Conservation (phyloP, 2,329 filamentous ascomycete genomes). For the Thielaviopsis populi region DNA sequence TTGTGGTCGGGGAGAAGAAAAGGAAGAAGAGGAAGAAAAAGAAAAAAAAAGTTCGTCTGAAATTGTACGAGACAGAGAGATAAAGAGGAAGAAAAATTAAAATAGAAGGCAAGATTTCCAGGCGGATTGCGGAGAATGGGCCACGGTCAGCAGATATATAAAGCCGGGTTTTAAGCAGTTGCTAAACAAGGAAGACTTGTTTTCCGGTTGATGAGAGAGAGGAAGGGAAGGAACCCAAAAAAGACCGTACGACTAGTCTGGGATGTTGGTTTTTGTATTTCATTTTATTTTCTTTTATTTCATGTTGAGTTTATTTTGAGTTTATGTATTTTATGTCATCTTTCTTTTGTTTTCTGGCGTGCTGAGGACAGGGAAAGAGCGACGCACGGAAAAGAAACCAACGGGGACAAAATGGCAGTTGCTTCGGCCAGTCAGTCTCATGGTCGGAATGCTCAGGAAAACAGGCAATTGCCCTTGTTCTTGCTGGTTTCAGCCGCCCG, state of each 20-base stretch:
- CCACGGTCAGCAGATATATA: neutral
- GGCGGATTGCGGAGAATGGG: neutral
- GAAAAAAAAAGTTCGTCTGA: slow-evolving; percentile 5
- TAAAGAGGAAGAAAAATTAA: neutral
- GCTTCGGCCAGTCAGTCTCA: neutral
- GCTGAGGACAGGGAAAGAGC: neutral
- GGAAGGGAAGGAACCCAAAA: neutral
- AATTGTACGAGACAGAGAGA: neutral
- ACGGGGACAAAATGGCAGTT: neutral
- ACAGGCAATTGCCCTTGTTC: neutral
- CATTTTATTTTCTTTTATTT: neutral
- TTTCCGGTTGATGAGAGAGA: neutral
- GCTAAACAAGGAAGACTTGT: neutral
- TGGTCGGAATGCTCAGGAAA: neutral
- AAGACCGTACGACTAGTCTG: neutral
- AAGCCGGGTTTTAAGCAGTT: neutral
- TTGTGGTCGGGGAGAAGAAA: neutral
- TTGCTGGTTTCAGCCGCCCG: neutral
- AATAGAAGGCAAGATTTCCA: neutral
- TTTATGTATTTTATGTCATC: neutral
- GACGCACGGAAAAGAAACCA: neutral
- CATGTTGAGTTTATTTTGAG: too few relatives aligned
- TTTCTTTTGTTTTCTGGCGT: neutral
- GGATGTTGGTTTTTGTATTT: neutral
- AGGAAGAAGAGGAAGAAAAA: neutral